phyloP scores from a whole-genome alignment of 1,284 basidiomycete genomes.

The Fistulinella cinereoalba region DNA sequence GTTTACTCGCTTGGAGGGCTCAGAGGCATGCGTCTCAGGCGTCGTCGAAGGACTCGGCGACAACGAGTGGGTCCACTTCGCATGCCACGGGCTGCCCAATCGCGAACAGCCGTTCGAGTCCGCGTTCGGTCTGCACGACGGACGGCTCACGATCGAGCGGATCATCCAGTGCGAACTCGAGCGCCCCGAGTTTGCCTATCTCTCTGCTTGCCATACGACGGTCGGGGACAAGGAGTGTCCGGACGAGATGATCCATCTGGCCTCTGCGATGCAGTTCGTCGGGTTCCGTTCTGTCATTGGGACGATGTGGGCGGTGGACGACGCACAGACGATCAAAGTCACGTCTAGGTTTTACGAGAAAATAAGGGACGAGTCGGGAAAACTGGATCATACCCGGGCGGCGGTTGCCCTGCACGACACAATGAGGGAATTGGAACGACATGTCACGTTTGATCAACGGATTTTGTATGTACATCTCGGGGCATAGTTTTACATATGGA shows the following conservation, averaged over 20 bases:
- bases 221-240: no score
- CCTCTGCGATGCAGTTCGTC: background rate
- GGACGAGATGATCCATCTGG: no score
- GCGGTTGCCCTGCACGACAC: no score
- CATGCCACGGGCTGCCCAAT: slow-evolving; percentile 13
- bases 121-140: slow-evolving; percentile 21
- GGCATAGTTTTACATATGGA: no score
- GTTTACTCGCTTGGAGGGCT: background rate
- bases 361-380: background rate
- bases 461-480: no score
- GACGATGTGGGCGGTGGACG: no score
- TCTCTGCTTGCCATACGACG: no score
- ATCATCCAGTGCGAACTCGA: slow-evolving; percentile 20
- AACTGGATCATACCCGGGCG: background rate
- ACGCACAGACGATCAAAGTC: background rate
- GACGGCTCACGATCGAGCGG: slow-evolving; percentile 18
- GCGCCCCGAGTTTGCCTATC: slow-evolving; percentile 11
- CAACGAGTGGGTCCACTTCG: slow-evolving; percentile 4
- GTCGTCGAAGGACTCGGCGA: slow-evolving; percentile 3
- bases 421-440: no score
- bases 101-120: slow-evolving; percentile 18
- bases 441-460: no score
- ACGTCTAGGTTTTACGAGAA: background rate
- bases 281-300: background rate
- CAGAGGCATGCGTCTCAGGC: background rate